Percentiles rank a stretch among this genome's conserved stretches.
Conservation (phyloP, 2,329 filamentous ascomycete genomes). For the Colletotrichum sp. region DNA sequence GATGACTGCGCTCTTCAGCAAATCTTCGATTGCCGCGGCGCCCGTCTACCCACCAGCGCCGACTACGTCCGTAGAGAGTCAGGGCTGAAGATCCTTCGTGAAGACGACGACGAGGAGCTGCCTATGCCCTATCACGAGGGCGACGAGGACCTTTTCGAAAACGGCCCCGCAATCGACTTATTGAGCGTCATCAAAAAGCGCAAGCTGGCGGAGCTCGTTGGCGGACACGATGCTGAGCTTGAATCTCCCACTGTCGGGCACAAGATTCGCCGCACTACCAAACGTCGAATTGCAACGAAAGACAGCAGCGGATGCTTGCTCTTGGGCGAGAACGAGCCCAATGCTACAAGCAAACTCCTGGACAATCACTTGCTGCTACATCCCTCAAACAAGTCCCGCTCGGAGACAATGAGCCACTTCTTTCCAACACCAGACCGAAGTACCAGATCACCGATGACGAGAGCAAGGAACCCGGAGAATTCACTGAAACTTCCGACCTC, state of each 20-base stretch:
- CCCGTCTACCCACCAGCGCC: not conserved
- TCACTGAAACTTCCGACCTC: not conserved
- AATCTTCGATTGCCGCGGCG: not conserved
- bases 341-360: slow-evolving; percentile 31
- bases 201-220: not conserved
- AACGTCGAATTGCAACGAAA: not conserved
- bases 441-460: not conserved
- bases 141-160: not conserved
- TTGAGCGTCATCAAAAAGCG: slow-evolving; percentile 6
- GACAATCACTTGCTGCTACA: slow-evolving; percentile 36
- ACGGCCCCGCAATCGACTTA: not conserved
- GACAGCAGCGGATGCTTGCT: not conserved
- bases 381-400: slow-evolving; percentile 26
- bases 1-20: not conserved
- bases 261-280: not conserved
- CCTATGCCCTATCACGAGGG: not conserved
- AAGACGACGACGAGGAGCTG: not conserved
- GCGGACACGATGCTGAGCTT: not conserved
- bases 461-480: not conserved
- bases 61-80: not conserved
- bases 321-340: not conserved
- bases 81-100: not conserved
- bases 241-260: not conserved
- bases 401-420: not conserved
- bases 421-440: not conserved